Evolutionary conservation across 805 yeast species (phyloP).

Genomic region (Pichia paraexigua): DNA sequence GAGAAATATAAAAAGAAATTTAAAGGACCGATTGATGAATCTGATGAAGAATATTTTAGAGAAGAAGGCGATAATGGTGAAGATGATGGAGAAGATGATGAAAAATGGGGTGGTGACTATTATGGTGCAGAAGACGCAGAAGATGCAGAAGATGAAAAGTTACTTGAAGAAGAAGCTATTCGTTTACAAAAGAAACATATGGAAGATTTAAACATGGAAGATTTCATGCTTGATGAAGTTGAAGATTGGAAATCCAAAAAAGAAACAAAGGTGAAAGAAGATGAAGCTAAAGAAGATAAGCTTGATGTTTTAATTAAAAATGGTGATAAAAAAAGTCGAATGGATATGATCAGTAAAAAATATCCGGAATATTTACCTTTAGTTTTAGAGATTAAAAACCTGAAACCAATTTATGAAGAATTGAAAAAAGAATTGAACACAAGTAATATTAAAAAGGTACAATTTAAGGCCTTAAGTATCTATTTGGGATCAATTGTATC

Average conservation of each 20-base stretch:
- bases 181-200: slow-evolving; percentile 77
- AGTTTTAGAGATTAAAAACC: slow-evolving; percentile 45
- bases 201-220: slow-evolving; percentile 67
- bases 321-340: slow-evolving; percentile 31
- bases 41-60: slow-evolving; percentile 38
- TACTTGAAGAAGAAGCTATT: slow-evolving; percentile 80
- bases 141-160: slow-evolving; percentile 71
- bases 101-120: slow-evolving; percentile 42
- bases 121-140: slow-evolving; percentile 60
- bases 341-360: slow-evolving; percentile 45
- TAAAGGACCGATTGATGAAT: slow-evolving; percentile 39
- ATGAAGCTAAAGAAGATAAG: slow-evolving; percentile 27
- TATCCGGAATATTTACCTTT: slow-evolving; percentile 85
- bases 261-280: slow-evolving; percentile 33
- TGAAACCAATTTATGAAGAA: slow-evolving; percentile 36
- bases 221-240: slow-evolving; percentile 69
- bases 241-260: slow-evolving; percentile 65
- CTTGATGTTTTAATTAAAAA: slow-evolving; percentile 36
- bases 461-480: slow-evolving; percentile 64
- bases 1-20: slow-evolving; percentile 25
- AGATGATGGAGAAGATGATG: slow-evolving; percentile 27
- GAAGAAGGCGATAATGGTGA: slow-evolving; percentile 30
- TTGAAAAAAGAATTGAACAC: slow-evolving; percentile 24
- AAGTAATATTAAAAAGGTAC: slow-evolving; percentile 36
- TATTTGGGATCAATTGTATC: slow-evolving; percentile 73